Evolutionary conservation across 2,329 filamentous ascomycete genomes (phyloP).

Genomic region (Kalaharituber pfeilii): DNA sequence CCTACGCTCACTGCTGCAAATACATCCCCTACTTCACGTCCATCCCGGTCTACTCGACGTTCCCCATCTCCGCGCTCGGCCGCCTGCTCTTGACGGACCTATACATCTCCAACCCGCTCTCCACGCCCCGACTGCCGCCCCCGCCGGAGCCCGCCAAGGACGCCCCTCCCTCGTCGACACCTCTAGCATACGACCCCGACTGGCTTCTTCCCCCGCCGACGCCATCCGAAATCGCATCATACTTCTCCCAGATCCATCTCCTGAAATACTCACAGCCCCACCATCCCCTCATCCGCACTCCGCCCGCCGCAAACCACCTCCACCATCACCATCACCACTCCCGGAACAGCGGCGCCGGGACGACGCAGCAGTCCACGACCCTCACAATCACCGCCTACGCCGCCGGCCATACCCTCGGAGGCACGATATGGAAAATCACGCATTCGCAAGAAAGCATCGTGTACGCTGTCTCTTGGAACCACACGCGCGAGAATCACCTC

Average conservation of each 20-base stretch:
- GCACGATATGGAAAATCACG: constrained; percentile 97
- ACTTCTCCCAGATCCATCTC: constrained; percentile 78
- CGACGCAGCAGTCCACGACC: constrained; percentile 31
- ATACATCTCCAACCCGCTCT: constrained; percentile 56
- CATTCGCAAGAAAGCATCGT: constrained; percentile 93
- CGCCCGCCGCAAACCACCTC: not conserved
- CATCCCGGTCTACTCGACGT: constrained; percentile 87
- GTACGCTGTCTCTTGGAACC: constrained; percentile 96
- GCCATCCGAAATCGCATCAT: constrained; percentile 72
- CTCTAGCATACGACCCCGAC: constrained; percentile 35
- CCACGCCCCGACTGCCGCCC: constrained; percentile 26
- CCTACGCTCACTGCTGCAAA: constrained; percentile 93
- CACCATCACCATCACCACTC: not conserved
- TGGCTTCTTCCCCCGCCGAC: constrained; percentile 50
- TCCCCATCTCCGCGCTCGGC: constrained; percentile 81
- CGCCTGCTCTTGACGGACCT: constrained; percentile 81
- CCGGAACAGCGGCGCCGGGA: not conserved
- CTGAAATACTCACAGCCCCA: constrained; percentile 95
- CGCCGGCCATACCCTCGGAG: constrained; percentile 84
- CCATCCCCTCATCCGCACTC: constrained; percentile 40
- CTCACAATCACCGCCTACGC: constrained; percentile 94
- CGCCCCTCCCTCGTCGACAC: constrained; percentile 33
- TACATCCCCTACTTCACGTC: constrained; percentile 80
- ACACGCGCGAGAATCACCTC: constrained; percentile 87
- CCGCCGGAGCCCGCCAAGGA: constrained; percentile 61